Evolutionary conservation across 495 filamentous ascomycete genomes (phyloP), one percentile per base, ranked within the genome.

Genomic region (Aspergillus haitiensis): DNA sequence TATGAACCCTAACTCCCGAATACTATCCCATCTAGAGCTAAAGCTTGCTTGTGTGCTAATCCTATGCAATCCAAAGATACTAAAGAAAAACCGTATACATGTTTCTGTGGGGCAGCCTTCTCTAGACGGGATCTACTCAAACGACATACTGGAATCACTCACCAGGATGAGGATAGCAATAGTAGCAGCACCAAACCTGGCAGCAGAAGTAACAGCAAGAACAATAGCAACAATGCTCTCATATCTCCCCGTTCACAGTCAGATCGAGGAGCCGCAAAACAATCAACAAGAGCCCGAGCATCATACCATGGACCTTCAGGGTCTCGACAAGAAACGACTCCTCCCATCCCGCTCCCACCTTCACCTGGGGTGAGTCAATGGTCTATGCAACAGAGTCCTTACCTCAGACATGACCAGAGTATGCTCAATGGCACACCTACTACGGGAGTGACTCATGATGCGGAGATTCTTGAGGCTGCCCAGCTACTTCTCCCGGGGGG

Each of bases 81-180:
- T 35, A 81, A 81, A 55, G 80, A 82, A 64, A 82, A 82, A 58
- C 80, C 80, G 12, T 82, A 81, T 63, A 73, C 78, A 44, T 82
- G 80, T 62, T 79, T 77, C 67, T 82, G 80, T 72, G 80, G 80
- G 68, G 75, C 79, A 45, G 77, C 78, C 1, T 82, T 81, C 63
- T 81, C 80, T 52, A 74, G 80, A 49, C 74, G 80, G 47, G 80
- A 83, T 73, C 74, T 83, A 18, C 64, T 83, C 59, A 81, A 81
- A 61, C 75, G 80, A 52, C 80, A 83, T 58, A 77, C 75, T 44
- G 75, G 77, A 56, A 81, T 77, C 37, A 67, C 74, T 5, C 72
- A 75, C 53, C 71, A 75, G 42, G 69, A 74, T 51, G 61, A 61
- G 67, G 65, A 61, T 31, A 52, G 44, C 27, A 48, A 3, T 48